Base-by-base conservation (phyloP, 768 basidiomycete species). In the Amanita pallidorosea region DNA sequence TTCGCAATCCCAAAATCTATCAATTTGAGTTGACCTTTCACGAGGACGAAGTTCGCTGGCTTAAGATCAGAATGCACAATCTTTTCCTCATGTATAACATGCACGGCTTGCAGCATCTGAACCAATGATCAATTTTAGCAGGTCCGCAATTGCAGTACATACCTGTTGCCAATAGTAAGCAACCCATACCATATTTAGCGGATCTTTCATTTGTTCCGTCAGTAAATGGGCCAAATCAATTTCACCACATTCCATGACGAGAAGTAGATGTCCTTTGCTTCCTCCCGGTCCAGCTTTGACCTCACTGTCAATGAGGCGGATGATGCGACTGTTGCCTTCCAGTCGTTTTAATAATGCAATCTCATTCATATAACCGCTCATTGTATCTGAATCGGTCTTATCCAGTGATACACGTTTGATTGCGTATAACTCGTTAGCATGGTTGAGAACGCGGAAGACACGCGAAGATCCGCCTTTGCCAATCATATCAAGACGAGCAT, bases 1-100 rank as follows among this genome's bases (percentile, higher is more conserved):
- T 97, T 97, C 12, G 95, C 94, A 60, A 99, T 99, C n/a, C 95
- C 95, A 61, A 99, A 99, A 65, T 99, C 95, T 57, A 99, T 99
- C 55, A 99, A 71, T 75, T 99, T 99, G 51, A 99, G 72, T 57
- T 91, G 86, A 5, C 95, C 95, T 53, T 85, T 83, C 51, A 98
- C 95, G 27, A 99, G 74, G 18, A 99, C 94, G 57, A 99, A 99
- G 66, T 99, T 99, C 3, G 96, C 95, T 5, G 95, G 95, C 64
- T 99, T 99, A 50, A 98, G 74, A 66, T 99, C 95, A 17, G 94
- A 95, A 67, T 99, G 95, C 2, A 99, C 95, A 54, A 99, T 96
- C 67, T 95, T 95, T 69, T 96, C 93, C 56, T 95, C 89, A 61
- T 99, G 95, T 48, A 97, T 95, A 50, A 97, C 85, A 53, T 96